A percentile compares a stretch with the other conserved stretches of the same genome.
Evolutionary conservation across 371 early-diverging fungal genomes (phyloP).

Genomic region (Mucor sp.): DNA sequence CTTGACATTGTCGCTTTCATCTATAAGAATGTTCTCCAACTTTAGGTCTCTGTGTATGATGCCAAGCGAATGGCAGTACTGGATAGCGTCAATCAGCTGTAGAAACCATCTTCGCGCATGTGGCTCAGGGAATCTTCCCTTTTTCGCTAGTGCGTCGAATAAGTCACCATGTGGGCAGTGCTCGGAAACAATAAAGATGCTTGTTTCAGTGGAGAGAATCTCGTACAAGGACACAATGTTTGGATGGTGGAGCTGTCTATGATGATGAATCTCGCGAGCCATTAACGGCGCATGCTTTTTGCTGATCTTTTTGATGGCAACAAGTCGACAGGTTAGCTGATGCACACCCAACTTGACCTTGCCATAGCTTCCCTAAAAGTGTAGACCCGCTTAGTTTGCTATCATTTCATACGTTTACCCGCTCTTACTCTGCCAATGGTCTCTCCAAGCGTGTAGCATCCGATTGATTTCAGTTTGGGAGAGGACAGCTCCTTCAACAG

Average conservation of each 20-base stretch:
- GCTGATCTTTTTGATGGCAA: conserved; percentile 87
- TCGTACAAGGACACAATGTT: conserved; percentile 88
- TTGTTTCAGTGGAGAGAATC: conserved; percentile 80
- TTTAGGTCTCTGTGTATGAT: conserved; percentile 86
- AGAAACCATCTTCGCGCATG: conserved; percentile 65
- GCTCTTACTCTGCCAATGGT: conserved; percentile 39
- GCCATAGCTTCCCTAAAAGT: conserved; percentile 68
- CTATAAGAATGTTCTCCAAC: conserved; percentile 84
- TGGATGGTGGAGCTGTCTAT: conserved; percentile 78
- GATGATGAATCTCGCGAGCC: conserved; percentile 83
- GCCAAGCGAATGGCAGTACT: conserved; percentile 74
- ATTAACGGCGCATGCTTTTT: conserved; percentile 76
- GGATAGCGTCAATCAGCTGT: conserved; percentile 74
- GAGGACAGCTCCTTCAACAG: conserved; percentile 50
- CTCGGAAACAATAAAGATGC: conserved; percentile 82
- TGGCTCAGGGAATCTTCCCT: conserved; percentile 52
- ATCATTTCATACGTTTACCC: background rate
- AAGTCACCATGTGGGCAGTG: conserved; percentile 78
- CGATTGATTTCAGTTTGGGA: conserved; percentile 44
- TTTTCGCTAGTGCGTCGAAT: conserved; percentile 64
- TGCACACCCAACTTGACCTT: conserved; percentile 79
- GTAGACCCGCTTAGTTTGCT: background rate
- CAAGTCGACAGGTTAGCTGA: conserved; percentile 72
- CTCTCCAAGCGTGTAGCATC: conserved; percentile 52
- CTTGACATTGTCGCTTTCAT: conserved; percentile 73